These are phyloP conservation scores for Thuja plicata DNA, from an alignment of 83 land plant genomes.

Conservation along the genomic window DNA sequence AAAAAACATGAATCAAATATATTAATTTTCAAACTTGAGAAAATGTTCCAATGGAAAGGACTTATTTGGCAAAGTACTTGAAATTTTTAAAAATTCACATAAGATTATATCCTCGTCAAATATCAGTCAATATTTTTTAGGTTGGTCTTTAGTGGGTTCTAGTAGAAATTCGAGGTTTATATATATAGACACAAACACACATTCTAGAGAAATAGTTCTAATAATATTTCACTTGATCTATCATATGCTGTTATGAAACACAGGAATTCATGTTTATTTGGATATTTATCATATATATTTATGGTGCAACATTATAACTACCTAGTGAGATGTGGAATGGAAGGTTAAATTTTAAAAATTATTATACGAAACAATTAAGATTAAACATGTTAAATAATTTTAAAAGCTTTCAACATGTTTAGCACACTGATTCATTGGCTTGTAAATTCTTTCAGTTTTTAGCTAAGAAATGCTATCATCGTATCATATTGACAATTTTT, in stretches of 20 bases:
- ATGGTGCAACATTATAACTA: background rate
- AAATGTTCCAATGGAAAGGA: background rate
- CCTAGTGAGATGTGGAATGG: background rate
- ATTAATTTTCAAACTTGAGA: background rate
- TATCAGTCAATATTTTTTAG: background rate
- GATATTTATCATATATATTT: background rate
- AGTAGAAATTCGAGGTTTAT: background rate
- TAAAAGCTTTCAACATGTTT: background rate
- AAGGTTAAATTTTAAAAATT: background rate
- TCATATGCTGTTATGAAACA: background rate
- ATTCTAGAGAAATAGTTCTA: background rate
- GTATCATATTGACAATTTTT: background rate
- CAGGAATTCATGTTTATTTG: background rate
- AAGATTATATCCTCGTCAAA: background rate
- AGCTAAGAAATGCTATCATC: background rate
- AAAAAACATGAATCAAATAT: background rate
- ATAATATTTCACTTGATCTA: background rate
- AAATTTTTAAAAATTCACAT: background rate
- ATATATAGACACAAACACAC: no score
- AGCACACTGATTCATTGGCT: background rate
- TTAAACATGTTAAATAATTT: background rate
- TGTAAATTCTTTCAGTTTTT: background rate
- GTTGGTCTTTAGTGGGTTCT: background rate
- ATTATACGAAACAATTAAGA: background rate
- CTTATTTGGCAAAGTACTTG: background rate